These are phyloP conservation scores for Aegilops tauschii DNA, from an alignment of 176 grass and related monocot species.

Conservation along the genomic window DNA sequence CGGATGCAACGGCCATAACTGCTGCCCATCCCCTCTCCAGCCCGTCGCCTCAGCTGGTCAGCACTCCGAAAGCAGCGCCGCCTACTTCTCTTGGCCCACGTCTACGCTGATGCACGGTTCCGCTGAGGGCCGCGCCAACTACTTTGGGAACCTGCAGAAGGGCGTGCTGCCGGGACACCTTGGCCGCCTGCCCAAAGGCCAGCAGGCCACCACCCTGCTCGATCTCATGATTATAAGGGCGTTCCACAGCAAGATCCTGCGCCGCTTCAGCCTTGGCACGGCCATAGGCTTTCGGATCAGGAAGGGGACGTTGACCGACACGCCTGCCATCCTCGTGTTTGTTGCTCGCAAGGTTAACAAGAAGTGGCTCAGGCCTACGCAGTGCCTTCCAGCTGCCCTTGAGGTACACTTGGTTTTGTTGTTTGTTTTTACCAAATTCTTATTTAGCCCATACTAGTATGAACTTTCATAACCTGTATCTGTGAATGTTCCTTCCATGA, in stretches of 20 bases:
- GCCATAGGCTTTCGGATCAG: conserved; percentile 88
- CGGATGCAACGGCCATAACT: conserved; percentile 44
- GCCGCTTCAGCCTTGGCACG: conserved; percentile 88
- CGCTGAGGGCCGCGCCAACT: conserved; percentile 91
- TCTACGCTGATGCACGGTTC: conserved; percentile 84
- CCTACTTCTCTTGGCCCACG: conserved; percentile 99
- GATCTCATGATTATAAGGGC: conserved; percentile 98
- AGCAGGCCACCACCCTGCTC: conserved; percentile 88
- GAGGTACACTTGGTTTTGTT: conserved; percentile 45
- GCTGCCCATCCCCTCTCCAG: conserved; percentile 56
- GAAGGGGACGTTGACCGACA: conserved; percentile 76
- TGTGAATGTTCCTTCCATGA: conserved; percentile 22
- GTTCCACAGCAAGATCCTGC: conserved; percentile 95
- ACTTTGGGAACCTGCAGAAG: conserved; percentile 96
- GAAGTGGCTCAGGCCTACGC: conserved; percentile 76
- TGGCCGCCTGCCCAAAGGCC: conserved; percentile 65
- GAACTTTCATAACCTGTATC: conserved; percentile 3
- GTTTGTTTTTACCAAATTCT: conserved; percentile 11
- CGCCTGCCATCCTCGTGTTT: conserved; percentile 92
- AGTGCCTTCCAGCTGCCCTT: conserved; percentile 83
- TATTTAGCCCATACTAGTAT: neutral
- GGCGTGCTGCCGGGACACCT: conserved; percentile 83
- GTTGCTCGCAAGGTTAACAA: conserved; percentile 90
- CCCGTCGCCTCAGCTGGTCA: conserved; percentile 84
- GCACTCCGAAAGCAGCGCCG: conserved; percentile 79